Conservation (phyloP, 768 basidiomycete genomes). For the Guyanaporus albipodus region DNA sequence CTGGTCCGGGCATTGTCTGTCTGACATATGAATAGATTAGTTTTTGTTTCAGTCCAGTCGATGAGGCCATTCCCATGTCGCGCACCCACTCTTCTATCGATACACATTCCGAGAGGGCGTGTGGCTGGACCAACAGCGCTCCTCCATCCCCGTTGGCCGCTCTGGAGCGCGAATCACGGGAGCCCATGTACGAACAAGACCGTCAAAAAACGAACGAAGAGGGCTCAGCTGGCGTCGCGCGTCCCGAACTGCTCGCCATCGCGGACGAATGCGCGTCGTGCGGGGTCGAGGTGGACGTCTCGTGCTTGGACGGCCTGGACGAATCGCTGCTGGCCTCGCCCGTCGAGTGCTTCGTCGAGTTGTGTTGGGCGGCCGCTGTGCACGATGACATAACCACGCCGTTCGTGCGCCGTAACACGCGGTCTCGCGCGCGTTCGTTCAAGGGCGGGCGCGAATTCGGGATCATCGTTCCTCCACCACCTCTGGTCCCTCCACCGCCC, state of each 20-base stretch:
- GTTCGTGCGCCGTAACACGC: not conserved
- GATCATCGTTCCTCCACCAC: no score
- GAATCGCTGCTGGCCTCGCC: constrained; percentile 39
- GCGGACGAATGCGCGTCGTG: constrained; percentile 25
- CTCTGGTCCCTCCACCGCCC: no score
- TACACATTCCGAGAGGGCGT: constrained; percentile 14
- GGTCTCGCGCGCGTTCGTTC: constrained; percentile 15
- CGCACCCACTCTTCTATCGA: constrained; percentile 17
- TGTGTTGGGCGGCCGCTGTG: constrained; percentile 39
- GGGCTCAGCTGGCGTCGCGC: not conserved
- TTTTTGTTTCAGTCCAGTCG: constrained; percentile 21
- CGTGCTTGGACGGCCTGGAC: constrained; percentile 37
- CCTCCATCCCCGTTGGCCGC: constrained; percentile 11
- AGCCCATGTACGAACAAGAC: constrained; percentile 6
- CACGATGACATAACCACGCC: constrained; percentile 18
- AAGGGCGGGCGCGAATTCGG: constrained; percentile 4
- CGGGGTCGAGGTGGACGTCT: constrained; percentile 34
- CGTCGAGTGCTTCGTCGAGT: constrained; percentile 36
- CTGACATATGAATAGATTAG: constrained; percentile 15
- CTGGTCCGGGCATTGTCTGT: not conserved
- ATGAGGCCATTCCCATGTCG: constrained; percentile 7
- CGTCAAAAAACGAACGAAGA: constrained; percentile 6
- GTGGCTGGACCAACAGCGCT: constrained; percentile 19
- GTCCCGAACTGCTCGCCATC: constrained; percentile 11
- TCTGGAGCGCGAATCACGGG: constrained; percentile 3